phyloP scores from a whole-genome alignment of 2,329 filamentous ascomycete species.

The Boeremia exigua region DNA sequence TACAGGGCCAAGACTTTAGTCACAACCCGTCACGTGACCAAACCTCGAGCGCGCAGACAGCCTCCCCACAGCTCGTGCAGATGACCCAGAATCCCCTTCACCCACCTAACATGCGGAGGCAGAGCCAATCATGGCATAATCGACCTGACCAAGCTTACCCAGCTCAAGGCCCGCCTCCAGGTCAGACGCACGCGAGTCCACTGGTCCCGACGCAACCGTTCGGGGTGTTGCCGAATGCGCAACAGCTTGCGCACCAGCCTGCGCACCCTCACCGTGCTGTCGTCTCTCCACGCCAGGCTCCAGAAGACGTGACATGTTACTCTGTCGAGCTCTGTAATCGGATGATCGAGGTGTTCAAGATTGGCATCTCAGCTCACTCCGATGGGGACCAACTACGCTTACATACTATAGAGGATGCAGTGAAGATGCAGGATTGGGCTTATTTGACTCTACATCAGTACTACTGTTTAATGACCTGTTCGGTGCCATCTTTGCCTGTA shows the following conservation, averaged over 20 bases:
- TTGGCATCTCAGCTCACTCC: neutral
- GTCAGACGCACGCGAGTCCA: neutral
- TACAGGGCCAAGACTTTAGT: neutral
- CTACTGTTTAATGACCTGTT: slow-evolving; percentile 27
- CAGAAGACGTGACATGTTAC: slow-evolving; percentile 17
- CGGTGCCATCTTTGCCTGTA: slow-evolving; percentile 48
- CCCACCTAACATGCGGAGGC: neutral
- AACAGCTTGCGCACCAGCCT: slow-evolving; percentile 1
- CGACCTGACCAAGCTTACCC: neutral
- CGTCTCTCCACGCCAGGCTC: neutral
- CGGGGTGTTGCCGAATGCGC: neutral
- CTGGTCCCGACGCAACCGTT: neutral
- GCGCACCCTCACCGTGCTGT: too few species aligned
- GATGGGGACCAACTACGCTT: slow-evolving; percentile 23
- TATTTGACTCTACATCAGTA: slow-evolving; percentile 42
- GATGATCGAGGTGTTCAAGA: slow-evolving; percentile 14
- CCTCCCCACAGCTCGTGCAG: slow-evolving; percentile 14
- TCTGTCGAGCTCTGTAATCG: slow-evolving; percentile 17
- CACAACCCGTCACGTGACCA: slow-evolving; percentile 9
- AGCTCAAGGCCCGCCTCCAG: neutral
- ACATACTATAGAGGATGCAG: slow-evolving; percentile 46
- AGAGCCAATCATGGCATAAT: neutral
- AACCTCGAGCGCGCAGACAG: neutral
- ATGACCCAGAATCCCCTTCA: neutral
- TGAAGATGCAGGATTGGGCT: slow-evolving; percentile 30